Conservation (phyloP, 2,329 filamentous ascomycete genomes). For the Dactylellina sp. region DNA sequence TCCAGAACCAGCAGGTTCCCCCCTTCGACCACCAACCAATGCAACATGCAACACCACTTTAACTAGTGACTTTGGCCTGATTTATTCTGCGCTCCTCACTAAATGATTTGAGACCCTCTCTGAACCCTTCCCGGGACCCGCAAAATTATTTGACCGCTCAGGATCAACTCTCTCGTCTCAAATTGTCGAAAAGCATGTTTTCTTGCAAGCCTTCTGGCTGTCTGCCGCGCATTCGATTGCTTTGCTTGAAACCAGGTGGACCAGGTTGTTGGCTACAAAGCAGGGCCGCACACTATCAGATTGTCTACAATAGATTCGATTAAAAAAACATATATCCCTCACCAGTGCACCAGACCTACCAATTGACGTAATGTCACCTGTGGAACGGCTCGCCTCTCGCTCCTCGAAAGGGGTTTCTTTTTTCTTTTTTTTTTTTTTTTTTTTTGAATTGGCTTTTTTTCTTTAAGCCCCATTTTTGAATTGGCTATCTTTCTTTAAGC, state of each 20-base stretch:
- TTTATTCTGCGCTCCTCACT: neutral
- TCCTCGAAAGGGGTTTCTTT: conserved; percentile 13
- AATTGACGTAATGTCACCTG: conserved; percentile 45
- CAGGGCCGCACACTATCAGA: conserved; percentile 35
- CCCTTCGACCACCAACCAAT: conserved; percentile 22
- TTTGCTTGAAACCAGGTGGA: conserved; percentile 51
- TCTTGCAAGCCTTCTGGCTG: neutral
- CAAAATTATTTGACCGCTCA: conserved; percentile 54
- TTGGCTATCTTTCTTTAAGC: too few relatives aligned
- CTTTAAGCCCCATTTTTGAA: too few relatives aligned
- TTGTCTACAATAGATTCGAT: conserved; percentile 23
- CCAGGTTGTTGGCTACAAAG: conserved; percentile 12
- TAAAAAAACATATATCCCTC: conserved; percentile 47
- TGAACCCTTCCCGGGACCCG: conserved; percentile 22
- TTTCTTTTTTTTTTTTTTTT: too few relatives aligned
- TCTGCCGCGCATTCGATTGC: conserved; percentile 31
- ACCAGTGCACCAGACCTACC: conserved; percentile 39
- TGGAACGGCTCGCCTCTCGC: conserved; percentile 32
- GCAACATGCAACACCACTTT: neutral
- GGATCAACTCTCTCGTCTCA: conserved; percentile 1
- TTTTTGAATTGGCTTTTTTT: too few relatives aligned
- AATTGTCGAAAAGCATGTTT: neutral
- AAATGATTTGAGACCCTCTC: conserved; percentile 9
- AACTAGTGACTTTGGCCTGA: neutral
- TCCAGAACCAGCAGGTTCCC: conserved; percentile 19